A percentile compares a stretch with the other conserved stretches of the same genome.
These are phyloP conservation scores for Rhododendron ferrugineum DNA, from an alignment of 148 eudicot genomes.

Conservation along the genomic window DNA sequence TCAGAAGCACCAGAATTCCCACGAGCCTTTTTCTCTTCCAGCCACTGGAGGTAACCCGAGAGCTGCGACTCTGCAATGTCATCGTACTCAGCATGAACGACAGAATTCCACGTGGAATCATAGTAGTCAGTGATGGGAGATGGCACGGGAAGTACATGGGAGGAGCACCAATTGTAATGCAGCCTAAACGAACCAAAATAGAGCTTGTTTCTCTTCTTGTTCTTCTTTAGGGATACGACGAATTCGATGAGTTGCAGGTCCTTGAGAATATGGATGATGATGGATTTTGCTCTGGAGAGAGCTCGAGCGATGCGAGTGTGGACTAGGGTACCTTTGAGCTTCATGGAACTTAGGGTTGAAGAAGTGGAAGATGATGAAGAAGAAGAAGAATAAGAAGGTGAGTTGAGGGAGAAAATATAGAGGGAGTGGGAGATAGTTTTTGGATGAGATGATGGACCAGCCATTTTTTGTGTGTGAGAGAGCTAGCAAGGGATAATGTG, in stretches of 20 bases:
- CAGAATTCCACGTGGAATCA: conserved; percentile 76
- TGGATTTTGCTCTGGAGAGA: conserved; percentile 65
- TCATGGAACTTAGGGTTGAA: conserved; percentile 38
- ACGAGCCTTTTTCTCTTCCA: conserved; percentile 39
- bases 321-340: conserved; percentile 50
- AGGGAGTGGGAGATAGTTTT: conserved; percentile 30
- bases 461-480: conserved; percentile 27
- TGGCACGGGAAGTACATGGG: conserved; percentile 60
- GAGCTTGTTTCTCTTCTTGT: conserved; percentile 52
- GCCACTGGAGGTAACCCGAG: conserved; percentile 87
- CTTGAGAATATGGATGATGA: conserved; percentile 42
- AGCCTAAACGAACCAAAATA: conserved; percentile 76
- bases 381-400: conserved; percentile 4
- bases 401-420: conserved; percentile 45
- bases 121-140: conserved; percentile 20
- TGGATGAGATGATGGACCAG: conserved; percentile 38
- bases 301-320: conserved; percentile 58
- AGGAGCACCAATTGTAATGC: conserved; percentile 83
- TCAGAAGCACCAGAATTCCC: conserved; percentile 9
- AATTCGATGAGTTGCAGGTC: conserved; percentile 42
- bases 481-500: conserved; percentile 6
- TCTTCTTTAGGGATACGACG: conserved; percentile 25
- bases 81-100: conserved; percentile 21
- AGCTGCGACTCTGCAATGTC: conserved; percentile 33
- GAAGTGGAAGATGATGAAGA: conserved; percentile 18